Conservation (phyloP, 371 early-diverging fungal genomes). For the Mucor piriformis region DNA sequence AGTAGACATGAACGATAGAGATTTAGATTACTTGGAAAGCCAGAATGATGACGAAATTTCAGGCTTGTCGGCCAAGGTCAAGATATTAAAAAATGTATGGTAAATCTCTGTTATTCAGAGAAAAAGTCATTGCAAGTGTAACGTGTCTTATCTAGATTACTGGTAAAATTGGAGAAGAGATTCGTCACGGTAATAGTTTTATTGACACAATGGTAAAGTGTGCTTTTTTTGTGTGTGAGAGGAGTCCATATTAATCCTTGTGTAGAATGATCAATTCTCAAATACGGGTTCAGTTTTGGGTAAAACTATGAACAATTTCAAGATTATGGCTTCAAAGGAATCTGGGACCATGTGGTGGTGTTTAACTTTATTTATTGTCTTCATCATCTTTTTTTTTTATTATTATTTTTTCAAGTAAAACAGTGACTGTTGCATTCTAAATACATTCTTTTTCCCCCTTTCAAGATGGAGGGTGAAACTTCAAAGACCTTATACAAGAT, state of each 20-base stretch:
- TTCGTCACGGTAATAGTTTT: slow-evolving; percentile 48
- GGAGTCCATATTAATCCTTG: no score
- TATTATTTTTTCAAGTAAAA: slow-evolving; percentile 52
- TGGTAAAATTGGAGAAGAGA: slow-evolving; percentile 56
- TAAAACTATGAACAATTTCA: slow-evolving; percentile 56
- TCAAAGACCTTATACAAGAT: slow-evolving; percentile 20
- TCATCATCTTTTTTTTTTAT: slow-evolving; percentile 44
- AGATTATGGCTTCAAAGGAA: slow-evolving; percentile 53
- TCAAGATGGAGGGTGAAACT: slow-evolving; percentile 15
- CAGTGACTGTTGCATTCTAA: no score
- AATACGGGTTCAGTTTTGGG: slow-evolving; percentile 47
- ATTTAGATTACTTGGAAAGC: slow-evolving; percentile 51
- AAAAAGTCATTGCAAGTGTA: not conserved
- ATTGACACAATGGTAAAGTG: slow-evolving; percentile 47
- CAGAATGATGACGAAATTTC: slow-evolving; percentile 53
- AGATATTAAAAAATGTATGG: slow-evolving; percentile 48
- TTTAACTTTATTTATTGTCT: slow-evolving; percentile 48
- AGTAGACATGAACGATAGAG: slow-evolving; percentile 48
- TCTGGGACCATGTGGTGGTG: slow-evolving; percentile 50
- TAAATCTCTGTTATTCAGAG: not conserved
- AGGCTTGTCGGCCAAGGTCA: slow-evolving; percentile 53
- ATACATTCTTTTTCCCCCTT: not conserved
- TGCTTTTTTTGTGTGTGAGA: no score
- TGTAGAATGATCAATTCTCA: slow-evolving; percentile 55
- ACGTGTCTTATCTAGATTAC: slow-evolving; percentile 35